Base-by-base conservation (phyloP, 176 grass and related monocot genomes). In the Avena insularis region DNA sequence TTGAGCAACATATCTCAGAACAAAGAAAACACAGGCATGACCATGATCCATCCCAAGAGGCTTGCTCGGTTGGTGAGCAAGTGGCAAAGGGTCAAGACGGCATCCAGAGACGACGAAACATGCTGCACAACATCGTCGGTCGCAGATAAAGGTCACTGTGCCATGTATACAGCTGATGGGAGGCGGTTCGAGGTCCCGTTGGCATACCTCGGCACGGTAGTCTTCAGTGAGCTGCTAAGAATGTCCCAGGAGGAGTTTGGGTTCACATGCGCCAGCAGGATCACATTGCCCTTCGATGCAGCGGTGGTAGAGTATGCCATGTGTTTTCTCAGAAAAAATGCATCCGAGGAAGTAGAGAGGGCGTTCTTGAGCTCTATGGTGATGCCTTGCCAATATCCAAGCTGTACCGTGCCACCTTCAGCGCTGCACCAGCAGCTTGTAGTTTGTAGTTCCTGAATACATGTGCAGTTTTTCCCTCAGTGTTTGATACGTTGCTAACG, bases 171-270 rank as follows among this genome's bases (percentile, higher is more conserved):
- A 0, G 14, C 47, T 3, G 88, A 81, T 12, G 77, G 76, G 9
- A 38, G 9, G 17, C 47, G 88, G 21, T 85, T 89, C 58, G 53
- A 80, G 76, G 82, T 81, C 71, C 88, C 82, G 4, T 45, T 89
- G 8, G 36, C 76, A 3, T 80, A 85, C 49, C 88, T 85, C n/a
- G 58, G 68, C 23, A 81, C 59, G 17, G 3, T 55, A 20, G 74
- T 92, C 66, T 87, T 96, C 65, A 1, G 27, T 0, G 67, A 90
- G 77, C 81, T 91, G 5, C 74, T 96, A 21, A 82, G 21, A 55
- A 57, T 90, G 59, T 87, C 91, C 0, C 73, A 82, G 68, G 89
- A 93, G 7, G 88, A 89, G 63, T 95, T 91, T 16, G 84, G 91
- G 9, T 91, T 89, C 64, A 62, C 70, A 3, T 19, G 48, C 17